Base-by-base conservation (phyloP, 768 basidiomycete species). In the Pisolithus albus region DNA sequence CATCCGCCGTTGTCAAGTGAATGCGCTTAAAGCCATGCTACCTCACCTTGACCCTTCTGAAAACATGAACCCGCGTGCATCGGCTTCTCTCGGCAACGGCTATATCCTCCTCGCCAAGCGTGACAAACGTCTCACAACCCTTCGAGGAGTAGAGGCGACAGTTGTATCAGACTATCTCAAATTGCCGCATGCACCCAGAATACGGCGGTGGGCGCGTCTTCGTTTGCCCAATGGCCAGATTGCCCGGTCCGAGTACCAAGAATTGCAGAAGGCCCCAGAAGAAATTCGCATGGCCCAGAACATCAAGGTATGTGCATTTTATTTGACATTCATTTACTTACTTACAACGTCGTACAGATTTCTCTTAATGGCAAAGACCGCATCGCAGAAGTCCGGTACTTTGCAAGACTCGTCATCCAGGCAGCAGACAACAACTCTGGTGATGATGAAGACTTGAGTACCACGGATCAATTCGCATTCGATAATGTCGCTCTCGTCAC, bases 401-500 rank as follows among this genome's bases (percentile, higher is more conserved):
- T 8, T 23, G 19, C 41, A 7, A 42, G 41, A 21, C 18, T 42
- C 5, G 19, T 42, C 11, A 10, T 42, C 41, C n/a, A 21, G 18
- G 7, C 9, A 7, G 40, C 40, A 19, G 40, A 41, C 18, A 19
- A 41, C 40, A 13, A 9, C 9, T 41, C 28, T 1, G 28, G 8
- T 7, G 6, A 30, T 7, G 28, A 41, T 41, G 40, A 19, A 41
- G 40, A 19, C 18, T 21, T 19, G n/a, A 21, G 21, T 21, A 3
- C 40, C 3, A 18, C 15, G 2, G 16, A 41, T 30, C 28, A 30
- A 21, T 7, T 19, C 21, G 18, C n/a, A 19, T 41, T 41, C n/a
- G 40, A n/a, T 4, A 19, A 41, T 41, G 18, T 66, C 15, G 63
- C 64, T 9, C 15, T 67, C 10, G 46, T 66, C 2, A 57, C 62